These are phyloP conservation scores for Backusella tarrabulga DNA, from an alignment of 192 early-diverging fungal genomes.

Conservation along the genomic window DNA sequence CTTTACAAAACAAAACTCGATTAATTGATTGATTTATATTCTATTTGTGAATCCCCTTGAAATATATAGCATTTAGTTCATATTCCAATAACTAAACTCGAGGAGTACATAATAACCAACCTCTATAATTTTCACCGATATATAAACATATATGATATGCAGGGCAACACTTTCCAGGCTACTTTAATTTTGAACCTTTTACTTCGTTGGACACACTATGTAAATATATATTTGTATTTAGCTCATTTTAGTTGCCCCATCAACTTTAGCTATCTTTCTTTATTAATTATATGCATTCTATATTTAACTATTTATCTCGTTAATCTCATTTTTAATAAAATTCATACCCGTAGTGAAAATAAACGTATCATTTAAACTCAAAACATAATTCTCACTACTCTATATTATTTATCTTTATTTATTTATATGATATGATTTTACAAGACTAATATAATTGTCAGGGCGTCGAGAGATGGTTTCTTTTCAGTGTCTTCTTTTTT, in stretches of 20 bases:
- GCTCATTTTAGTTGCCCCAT: background rate
- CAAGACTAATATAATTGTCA: background rate
- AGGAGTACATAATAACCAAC: background rate
- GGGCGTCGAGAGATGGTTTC: no score
- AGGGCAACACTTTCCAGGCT: background rate
- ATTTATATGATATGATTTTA: background rate
- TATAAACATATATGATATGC: background rate
- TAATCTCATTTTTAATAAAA: background rate
- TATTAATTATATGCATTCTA: slow-evolving; percentile 3
- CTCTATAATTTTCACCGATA: background rate
- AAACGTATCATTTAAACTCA: background rate
- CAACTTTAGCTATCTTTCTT: background rate
- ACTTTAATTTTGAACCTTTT: background rate
- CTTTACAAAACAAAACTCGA: background rate
- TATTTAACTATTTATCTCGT: background rate
- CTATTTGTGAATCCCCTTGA: background rate
- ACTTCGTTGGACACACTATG: background rate
- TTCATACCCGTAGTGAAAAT: background rate
- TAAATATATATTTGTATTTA: background rate
- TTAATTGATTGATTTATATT: background rate
- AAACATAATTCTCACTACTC: background rate
- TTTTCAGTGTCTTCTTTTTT: background rate
- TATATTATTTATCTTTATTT: background rate
- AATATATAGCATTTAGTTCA: background rate
- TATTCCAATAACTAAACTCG: background rate